Conservation (phyloP, 164 flowering plant species). For the Berberis thunbergii region DNA sequence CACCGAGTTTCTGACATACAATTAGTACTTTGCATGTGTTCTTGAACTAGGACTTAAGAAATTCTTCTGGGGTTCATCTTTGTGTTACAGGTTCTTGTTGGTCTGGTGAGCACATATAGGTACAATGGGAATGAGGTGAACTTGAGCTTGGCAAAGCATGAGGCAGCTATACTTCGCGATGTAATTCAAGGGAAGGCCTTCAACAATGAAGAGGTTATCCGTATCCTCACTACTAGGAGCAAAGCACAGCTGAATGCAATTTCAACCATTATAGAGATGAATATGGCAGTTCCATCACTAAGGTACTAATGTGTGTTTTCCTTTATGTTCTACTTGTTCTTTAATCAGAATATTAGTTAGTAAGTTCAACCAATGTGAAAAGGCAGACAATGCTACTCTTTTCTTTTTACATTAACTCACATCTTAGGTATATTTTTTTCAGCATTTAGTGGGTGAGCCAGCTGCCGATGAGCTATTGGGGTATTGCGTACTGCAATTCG, state of each 20-base stretch:
- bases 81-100: conserved; percentile 34
- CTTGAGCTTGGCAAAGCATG: conserved; percentile 44
- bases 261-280: no score
- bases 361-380: no score
- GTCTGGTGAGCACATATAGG: conserved; percentile 30
- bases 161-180: conserved; percentile 46
- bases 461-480: conserved; percentile 30
- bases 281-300: conserved; percentile 50
- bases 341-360: no score
- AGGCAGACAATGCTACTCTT: no score
- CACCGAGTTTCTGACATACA: not conserved
- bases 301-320: conserved; percentile 28
- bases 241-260: conserved; percentile 17
- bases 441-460: conserved; percentile 44
- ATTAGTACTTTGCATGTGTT: not conserved
- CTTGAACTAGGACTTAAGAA: no score
- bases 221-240: conserved; percentile 71
- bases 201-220: conserved; percentile 13
- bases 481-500: conserved; percentile 44
- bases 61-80: not conserved
- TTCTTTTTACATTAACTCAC: no score
- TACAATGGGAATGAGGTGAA: conserved; percentile 60
- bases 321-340: no score
- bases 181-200: conserved; percentile 37
- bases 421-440: not conserved